Evolutionary conservation across 1,139 yeast species (phyloP).

Genomic region (Hansenula sp.): DNA sequence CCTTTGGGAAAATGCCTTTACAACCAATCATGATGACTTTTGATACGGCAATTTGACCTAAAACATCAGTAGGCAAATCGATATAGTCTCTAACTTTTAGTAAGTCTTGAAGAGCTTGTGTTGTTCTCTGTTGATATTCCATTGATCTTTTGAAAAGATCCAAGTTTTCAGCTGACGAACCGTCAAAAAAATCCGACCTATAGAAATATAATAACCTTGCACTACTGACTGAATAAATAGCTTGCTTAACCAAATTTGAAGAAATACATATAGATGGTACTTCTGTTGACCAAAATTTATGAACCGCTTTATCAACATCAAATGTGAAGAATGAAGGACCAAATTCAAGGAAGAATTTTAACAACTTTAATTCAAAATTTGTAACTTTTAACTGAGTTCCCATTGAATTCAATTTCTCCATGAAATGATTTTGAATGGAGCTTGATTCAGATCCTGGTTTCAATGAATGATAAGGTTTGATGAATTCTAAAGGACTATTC

Average conservation of each 20-base stretch:
- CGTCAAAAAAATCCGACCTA: not conserved
- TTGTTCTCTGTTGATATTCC: not conserved
- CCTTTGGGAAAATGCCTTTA: not conserved
- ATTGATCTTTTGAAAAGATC: not conserved
- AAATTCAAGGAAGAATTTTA: constrained; percentile 11
- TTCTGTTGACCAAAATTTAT: constrained; percentile 1
- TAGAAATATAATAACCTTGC: not conserved
- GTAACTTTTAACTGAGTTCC: constrained; percentile 10
- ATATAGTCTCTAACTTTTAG: not conserved
- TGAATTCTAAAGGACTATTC: too few species aligned
- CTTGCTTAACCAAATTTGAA: not conserved
- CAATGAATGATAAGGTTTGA: too few species aligned
- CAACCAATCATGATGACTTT: not conserved
- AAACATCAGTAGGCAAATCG: not conserved
- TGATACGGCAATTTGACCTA: not conserved
- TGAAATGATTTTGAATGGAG: not conserved
- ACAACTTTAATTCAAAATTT: constrained; percentile 14
- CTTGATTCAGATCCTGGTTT: too few species aligned
- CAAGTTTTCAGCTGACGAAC: not conserved
- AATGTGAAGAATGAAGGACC: constrained; percentile 3
- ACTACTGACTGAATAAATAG: not conserved
- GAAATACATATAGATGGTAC: not conserved
- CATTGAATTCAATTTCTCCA: constrained; percentile 13
- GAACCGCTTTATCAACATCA: not conserved
- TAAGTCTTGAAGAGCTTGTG: too few species aligned